A percentile compares a stretch with the other conserved stretches of the same genome.
Conservation (phyloP, 768 basidiomycete species). For the Hysterangium stoloniferum region DNA sequence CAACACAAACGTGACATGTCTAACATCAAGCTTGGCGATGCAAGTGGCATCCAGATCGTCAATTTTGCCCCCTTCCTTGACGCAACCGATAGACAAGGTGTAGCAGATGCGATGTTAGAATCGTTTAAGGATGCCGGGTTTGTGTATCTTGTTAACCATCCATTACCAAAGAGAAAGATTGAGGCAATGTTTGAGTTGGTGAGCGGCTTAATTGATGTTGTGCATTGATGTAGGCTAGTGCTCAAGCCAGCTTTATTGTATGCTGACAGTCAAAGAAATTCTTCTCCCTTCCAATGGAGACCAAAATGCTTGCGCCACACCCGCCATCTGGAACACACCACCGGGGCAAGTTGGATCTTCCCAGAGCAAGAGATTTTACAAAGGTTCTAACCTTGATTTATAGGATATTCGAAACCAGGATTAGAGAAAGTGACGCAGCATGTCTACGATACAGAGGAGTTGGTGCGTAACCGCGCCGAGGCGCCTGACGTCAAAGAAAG, state of each 20-base stretch:
- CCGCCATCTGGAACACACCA: slow-evolving; percentile 38
- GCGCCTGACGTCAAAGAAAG: slow-evolving; percentile 42
- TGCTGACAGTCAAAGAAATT: slow-evolving; percentile 34
- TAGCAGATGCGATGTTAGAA: slow-evolving; percentile 34
- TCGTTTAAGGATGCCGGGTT: slow-evolving; percentile 43
- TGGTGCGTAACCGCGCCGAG: slow-evolving; percentile 23
- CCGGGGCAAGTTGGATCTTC: slow-evolving; percentile 28
- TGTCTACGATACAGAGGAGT: slow-evolving; percentile 26
- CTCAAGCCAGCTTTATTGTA: background rate
- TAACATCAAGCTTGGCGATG: background rate
- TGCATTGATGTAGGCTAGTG: background rate
- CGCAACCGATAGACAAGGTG: slow-evolving; percentile 29
- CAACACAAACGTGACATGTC: background rate
- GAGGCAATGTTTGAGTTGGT: slow-evolving; percentile 38
- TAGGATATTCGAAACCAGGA: slow-evolving; percentile 33
- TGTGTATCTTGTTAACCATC: slow-evolving; percentile 39
- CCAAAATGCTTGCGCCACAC: slow-evolving; percentile 39
- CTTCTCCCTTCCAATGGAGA: slow-evolving; percentile 31
- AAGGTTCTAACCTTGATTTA: background rate
- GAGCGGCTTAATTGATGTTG: slow-evolving; percentile 11
- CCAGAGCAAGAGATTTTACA: background rate
- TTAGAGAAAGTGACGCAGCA: slow-evolving; percentile 33
- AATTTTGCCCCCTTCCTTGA: slow-evolving; percentile 38
- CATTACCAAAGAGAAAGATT: slow-evolving; percentile 30
- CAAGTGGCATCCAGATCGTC: slow-evolving; percentile 25